Base-by-base conservation (phyloP, 176 grass and related monocot species). In the Saccharum spontaneum region DNA sequence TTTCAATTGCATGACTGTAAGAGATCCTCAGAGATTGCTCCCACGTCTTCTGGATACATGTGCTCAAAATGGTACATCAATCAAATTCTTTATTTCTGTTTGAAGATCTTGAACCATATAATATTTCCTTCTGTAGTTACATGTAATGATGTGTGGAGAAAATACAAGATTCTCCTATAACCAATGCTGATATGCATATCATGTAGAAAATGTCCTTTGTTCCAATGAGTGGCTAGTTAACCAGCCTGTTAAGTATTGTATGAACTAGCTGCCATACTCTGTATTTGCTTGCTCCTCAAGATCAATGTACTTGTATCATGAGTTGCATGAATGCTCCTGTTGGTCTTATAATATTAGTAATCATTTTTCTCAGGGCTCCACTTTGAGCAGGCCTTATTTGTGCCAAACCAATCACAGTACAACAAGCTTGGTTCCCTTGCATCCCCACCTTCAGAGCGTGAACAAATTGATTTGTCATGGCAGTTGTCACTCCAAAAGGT, bases 1-100 rank as follows among this genome's bases (percentile, higher is more conserved):
- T 69, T 98, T 98, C 89, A 98, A 98, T 92, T 98, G 93, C 81
- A 98, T 98, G 96, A 86, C 93, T 71, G 93, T 98, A 82, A 92
- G 96, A 90, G 93, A 98, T 88, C 96, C 96, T 89, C 81, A 95
- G 52, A 79, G 88, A 67, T 84, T 98, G 86, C 96, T 98, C 87
- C 89, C 96, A 84, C 26, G 75, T 61, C 88, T 98, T 62, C 39
- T 90, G 41, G 88, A 89, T 84, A 94, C 91, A 86, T 94, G 96
- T 84, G 54, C 78, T 68, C 86, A 92, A 76, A 64, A 98, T 44
- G 96, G 96, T 98, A 91, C 13, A 70, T 41, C 66, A 74, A 69
- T 45, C 18, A 17, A 68, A 75, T 44, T 79, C 28, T 54, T 20
- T 89, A 49, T 85, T 59, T 64, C 50, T 75, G 36, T 69, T 28